Conservation (phyloP, 2,329 filamentous ascomycete genomes). For the Clonostachys byssicola region DNA sequence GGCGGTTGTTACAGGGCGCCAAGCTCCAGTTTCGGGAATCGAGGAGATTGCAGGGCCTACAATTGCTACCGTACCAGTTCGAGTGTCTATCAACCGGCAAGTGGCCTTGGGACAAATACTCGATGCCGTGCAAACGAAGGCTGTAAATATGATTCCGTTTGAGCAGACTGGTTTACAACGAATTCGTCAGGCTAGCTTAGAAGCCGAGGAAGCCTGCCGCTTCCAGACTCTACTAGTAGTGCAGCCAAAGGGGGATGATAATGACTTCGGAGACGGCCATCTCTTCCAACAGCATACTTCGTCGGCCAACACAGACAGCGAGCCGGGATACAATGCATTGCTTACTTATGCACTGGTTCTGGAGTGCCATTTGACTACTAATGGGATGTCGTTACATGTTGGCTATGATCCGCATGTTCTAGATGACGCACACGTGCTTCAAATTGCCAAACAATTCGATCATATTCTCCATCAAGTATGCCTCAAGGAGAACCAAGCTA, state of each 20-base stretch:
- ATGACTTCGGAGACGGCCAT: too few species aligned
- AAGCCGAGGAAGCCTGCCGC: conserved; percentile 1
- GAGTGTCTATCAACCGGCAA: background rate
- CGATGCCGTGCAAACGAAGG: conserved; percentile 9
- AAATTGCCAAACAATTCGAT: conserved; percentile 3
- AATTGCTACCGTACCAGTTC: conserved; percentile 4
- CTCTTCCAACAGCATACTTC: background rate
- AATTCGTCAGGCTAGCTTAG: background rate
- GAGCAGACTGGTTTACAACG: conserved; percentile 16
- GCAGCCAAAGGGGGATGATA: too few species aligned
- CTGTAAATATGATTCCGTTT: conserved; percentile 10
- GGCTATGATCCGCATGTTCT: too few species aligned
- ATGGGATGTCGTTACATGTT: too few species aligned
- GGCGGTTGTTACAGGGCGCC: conserved; percentile 1
- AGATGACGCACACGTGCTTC: background rate
- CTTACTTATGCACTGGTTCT: conserved; percentile 3
- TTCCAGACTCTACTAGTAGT: conserved; percentile 2
- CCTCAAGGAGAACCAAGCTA: conserved; percentile 1
- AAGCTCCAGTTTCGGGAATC: conserved; percentile 2
- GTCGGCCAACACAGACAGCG: background rate
- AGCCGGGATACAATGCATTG: conserved; percentile 3
- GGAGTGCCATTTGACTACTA: too few species aligned
- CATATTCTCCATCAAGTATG: conserved; percentile 2
- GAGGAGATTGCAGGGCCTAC: conserved; percentile 2
- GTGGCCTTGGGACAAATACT: background rate